Base-by-base conservation (phyloP, 2,329 filamentous ascomycete genomes). In the Daldinia sp. region DNA sequence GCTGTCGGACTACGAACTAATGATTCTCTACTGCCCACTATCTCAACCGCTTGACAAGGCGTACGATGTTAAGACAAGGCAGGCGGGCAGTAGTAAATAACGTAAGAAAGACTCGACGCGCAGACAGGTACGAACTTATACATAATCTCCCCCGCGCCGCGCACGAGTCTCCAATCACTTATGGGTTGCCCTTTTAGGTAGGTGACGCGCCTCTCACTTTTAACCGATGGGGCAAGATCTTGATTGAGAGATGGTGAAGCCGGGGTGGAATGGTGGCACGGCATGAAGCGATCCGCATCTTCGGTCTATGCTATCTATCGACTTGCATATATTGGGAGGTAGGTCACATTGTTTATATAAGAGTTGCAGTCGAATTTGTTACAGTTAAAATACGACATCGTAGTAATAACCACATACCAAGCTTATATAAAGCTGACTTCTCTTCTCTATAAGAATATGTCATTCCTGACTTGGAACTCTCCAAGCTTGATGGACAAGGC, bases 201-300 rank as follows among this genome's bases (percentile, higher is more conserved):
- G 69, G 69, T 71, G 69, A 69, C 51, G 65, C 54, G 60, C 39
- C 41, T 62, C 62, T 67, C 65, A 50, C 57, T 71, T 71, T 69
- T 64, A 61, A 48, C 60, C 60, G 57, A 62, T 66, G 62, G 68
- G 59, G 60, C 51, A 28, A 53, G 68, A 71, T 65, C 65, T 68
- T 61, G 65, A 54, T 50, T 58, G 65, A 33, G 20, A 56, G 46
- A 60, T 66, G 59, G 63, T 51, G 56, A 63, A 12, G 50, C 48
- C 61, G 51, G 15, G 57, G 60, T n/a, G 61, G 57, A 58, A 50
- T 67, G 56, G 68, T 64, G 48, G 12, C 61, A 69, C 59, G 26
- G 63, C 64, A 70, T 65, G 65, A 65, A 68, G 54, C 42, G 57
- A 68, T 65, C 60, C 26, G 61, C 28, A 56, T 12, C 42, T 64